Evolutionary conservation across 2,329 filamentous ascomycete species (phyloP).

Genomic region (Diaporthe velutina): DNA sequence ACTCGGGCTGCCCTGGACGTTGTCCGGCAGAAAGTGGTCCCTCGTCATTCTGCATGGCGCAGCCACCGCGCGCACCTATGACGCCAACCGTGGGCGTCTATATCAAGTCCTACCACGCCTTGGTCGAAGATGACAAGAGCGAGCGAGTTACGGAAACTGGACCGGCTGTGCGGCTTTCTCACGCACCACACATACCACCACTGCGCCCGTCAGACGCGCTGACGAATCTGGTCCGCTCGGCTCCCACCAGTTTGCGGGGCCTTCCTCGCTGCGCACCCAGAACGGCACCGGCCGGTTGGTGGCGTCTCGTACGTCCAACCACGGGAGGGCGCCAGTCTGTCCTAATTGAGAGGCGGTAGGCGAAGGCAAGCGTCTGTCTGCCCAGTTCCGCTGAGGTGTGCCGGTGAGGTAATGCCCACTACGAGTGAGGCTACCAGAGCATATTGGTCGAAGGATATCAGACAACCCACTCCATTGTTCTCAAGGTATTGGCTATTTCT

Average conservation of each 20-base stretch:
- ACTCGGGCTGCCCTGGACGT: constrained; percentile 3
- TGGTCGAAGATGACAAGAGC: background rate
- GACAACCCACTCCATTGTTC: background rate
- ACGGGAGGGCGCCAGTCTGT: constrained; percentile 17
- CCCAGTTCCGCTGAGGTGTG: background rate
- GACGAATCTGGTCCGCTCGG: constrained; percentile 10
- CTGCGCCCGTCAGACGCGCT: constrained; percentile 17
- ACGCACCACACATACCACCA: constrained; percentile 8
- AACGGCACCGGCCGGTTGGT: constrained; percentile 25
- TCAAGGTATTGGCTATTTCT: background rate
- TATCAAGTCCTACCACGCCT: background rate
- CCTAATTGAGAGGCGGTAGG: constrained; percentile 18
- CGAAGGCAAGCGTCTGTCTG: background rate
- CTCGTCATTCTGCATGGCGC: background rate
- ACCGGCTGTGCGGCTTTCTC: background rate
- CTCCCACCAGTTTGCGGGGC: constrained; percentile 4
- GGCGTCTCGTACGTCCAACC: constrained; percentile 13
- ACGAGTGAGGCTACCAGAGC: background rate
- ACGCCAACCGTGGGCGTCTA: background rate
- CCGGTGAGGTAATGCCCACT: background rate
- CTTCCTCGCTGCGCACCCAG: constrained; percentile 3
- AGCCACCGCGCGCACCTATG: background rate
- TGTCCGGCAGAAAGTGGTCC: background rate
- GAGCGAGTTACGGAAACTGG: background rate
- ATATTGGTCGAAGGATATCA: background rate